Percentiles rank a stretch among this genome's conserved stretches.
Conservation (phyloP, 148 eudicot species). For the Nepenthes gracilis region DNA sequence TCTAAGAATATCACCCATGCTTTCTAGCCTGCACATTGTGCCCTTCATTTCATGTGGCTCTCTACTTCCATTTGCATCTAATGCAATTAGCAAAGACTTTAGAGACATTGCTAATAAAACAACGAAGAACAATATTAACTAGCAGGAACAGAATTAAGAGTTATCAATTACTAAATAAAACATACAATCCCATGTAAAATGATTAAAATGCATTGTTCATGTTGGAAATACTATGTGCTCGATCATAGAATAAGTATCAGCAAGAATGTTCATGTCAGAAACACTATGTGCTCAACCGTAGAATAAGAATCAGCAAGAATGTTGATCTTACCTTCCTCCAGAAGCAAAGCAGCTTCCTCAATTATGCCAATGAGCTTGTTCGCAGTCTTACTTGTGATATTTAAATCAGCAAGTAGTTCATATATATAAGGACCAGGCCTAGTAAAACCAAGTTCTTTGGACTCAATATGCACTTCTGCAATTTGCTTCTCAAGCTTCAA, state of each 20-base stretch:
- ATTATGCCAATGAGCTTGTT: slow-evolving; percentile 56
- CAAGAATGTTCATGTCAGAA: too few relatives aligned
- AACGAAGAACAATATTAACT: too few relatives aligned
- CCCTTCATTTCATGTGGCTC: slow-evolving; percentile 41
- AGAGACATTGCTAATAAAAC: neutral
- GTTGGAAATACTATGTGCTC: neutral
- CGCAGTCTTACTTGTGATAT: slow-evolving; percentile 53
- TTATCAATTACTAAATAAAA: too few relatives aligned
- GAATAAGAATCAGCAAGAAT: neutral
- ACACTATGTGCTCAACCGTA: neutral
- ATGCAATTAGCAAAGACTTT: neutral
- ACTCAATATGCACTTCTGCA: slow-evolving; percentile 76
- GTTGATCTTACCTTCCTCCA: slow-evolving; percentile 71
- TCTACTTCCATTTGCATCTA: slow-evolving; percentile 53
- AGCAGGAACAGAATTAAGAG: too few relatives aligned
- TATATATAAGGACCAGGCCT: slow-evolving; percentile 91
- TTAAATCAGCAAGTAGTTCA: slow-evolving; percentile 75
- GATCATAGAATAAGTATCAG: neutral
- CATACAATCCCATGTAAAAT: too few relatives aligned
- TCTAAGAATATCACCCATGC: slow-evolving; percentile 67
- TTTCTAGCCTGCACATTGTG: slow-evolving; percentile 63
- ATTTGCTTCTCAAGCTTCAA: slow-evolving; percentile 92
- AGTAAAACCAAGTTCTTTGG: slow-evolving; percentile 87
- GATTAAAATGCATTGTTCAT: too few relatives aligned
- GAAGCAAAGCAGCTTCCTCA: slow-evolving; percentile 76